Evolutionary conservation across 2,329 filamentous ascomycete genomes (phyloP).

Genomic region (Penicillium sp.): DNA sequence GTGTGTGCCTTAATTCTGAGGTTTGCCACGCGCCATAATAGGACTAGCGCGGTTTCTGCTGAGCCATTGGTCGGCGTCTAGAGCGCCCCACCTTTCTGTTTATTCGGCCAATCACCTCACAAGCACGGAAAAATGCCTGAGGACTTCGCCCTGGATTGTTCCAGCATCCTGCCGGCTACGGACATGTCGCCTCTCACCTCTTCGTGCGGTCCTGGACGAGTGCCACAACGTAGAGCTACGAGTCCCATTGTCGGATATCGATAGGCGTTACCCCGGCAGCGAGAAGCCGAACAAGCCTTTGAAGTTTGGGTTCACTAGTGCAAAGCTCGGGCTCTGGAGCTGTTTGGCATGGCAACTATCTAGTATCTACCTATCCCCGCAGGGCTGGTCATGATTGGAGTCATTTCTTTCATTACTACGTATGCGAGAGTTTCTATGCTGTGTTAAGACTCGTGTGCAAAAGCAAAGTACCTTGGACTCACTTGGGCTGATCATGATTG

Average conservation of each 20-base stretch:
- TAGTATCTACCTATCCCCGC: neutral
- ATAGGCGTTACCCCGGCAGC: constrained; percentile 10
- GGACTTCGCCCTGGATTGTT: too few species aligned
- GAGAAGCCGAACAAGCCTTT: neutral
- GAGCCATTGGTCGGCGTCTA: neutral
- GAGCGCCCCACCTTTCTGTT: neutral
- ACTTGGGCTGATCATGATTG: neutral
- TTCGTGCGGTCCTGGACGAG: too few species aligned
- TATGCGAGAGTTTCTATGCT: too few species aligned
- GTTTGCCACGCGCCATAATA: neutral
- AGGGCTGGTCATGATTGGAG: neutral
- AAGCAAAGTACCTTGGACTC: neutral
- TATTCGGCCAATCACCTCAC: neutral
- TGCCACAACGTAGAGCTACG: too few species aligned
- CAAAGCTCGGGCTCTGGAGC: constrained; percentile 1
- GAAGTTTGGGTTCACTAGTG: neutral
- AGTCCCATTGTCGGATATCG: neutral
- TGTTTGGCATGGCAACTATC: neutral
- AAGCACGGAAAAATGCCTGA: constrained; percentile 14
- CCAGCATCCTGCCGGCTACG: too few species aligned
- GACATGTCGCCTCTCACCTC: too few species aligned
- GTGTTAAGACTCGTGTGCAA: neutral
- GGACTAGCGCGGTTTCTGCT: neutral
- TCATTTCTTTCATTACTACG: neutral
- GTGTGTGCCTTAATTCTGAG: constrained; percentile 2